These are phyloP conservation scores for Elsinoe necatrix DNA, from an alignment of 2,329 filamentous ascomycete species.

Conservation along the genomic window DNA sequence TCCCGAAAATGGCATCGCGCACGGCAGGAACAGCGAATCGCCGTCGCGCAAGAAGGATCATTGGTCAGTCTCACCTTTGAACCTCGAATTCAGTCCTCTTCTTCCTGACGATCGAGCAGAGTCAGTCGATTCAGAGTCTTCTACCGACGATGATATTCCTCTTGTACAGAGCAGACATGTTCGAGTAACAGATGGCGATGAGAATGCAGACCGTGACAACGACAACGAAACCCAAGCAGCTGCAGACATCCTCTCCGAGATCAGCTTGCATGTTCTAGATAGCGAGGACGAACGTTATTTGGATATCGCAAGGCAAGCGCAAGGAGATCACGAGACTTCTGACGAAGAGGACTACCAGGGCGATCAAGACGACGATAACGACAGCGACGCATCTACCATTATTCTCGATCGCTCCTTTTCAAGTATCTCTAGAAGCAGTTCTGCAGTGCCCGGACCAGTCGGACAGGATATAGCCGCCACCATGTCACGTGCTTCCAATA, in stretches of 20 bases:
- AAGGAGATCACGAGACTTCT: not conserved
- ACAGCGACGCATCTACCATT: not conserved
- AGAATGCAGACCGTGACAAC: not conserved
- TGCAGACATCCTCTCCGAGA: not conserved
- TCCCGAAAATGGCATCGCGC: not conserved
- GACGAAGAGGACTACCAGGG: conserved; percentile 1
- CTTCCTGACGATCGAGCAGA: not conserved
- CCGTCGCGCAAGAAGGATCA: not conserved
- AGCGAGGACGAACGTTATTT: conserved; percentile 8
- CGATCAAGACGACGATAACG: not conserved
- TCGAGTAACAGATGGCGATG: not conserved
- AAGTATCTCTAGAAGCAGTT: not conserved
- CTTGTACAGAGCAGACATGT: not conserved
- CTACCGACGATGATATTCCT: conserved; percentile 1
- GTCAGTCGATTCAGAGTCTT: not conserved
- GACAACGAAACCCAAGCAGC: not conserved
- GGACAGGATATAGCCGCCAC: not conserved
- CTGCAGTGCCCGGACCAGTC: not conserved
- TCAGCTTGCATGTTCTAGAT: conserved; percentile 9
- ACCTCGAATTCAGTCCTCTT: not conserved
- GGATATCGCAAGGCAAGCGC: not conserved
- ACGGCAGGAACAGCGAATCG: not conserved
- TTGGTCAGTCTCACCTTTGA: conserved; percentile 4
- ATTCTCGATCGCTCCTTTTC: not conserved
- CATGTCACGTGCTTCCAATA: conserved; percentile 12